Conservation (phyloP, 2,329 filamentous ascomycete species). For the Calonectria pauciramosa region DNA sequence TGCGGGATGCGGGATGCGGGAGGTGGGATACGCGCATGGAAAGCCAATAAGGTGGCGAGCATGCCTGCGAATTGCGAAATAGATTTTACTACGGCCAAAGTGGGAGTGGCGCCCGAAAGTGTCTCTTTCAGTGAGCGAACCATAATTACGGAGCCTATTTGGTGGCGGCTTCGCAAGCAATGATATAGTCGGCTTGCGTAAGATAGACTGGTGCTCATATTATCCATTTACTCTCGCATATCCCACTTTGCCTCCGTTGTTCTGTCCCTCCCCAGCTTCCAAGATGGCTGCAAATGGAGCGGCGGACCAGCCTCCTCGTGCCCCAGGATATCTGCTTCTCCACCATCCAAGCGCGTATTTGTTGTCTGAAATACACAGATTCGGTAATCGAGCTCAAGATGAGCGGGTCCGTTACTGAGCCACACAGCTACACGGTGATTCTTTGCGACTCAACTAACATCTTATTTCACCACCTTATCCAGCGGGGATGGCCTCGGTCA, state of each 20-base stretch:
- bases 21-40: not conserved
- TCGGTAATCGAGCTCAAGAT: not conserved
- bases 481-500: not conserved
- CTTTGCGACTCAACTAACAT: not conserved
- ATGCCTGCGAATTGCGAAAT: conserved; percentile 6
- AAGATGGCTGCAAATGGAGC: not conserved
- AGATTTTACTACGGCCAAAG: not conserved
- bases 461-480: not conserved
- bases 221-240: not conserved
- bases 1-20: conserved; percentile 11
- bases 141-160: not conserved
- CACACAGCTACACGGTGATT: too few relatives aligned
- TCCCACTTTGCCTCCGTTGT: not conserved
- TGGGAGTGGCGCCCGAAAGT: not conserved
- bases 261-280: too few relatives aligned
- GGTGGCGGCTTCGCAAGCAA: not conserved
- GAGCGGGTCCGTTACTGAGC: not conserved
- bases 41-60: not conserved
- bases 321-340: not conserved
- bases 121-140: not conserved
- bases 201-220: not conserved
- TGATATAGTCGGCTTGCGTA: not conserved
- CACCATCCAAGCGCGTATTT: not conserved
- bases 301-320: not conserved
- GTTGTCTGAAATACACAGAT: not conserved